Evolutionary conservation across 169 alveolate genomes (phyloP).

Genomic region (Plasmodium sp.): DNA sequence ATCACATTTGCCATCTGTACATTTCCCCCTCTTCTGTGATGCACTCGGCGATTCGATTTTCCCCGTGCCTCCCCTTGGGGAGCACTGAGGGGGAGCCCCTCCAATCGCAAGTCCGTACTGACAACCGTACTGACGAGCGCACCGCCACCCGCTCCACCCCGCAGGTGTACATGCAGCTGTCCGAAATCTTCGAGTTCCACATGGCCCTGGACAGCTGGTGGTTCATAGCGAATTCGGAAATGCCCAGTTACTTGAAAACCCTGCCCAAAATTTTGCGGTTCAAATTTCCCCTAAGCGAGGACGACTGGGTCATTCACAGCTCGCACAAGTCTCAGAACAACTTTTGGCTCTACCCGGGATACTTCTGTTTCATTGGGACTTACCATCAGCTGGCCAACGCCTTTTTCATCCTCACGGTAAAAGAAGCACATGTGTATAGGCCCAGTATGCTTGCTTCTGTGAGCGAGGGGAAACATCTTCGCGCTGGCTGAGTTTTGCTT

Average conservation of each 20-base stretch:
- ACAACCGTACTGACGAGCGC: slow-evolving; percentile 37
- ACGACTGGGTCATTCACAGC: slow-evolving; percentile 73
- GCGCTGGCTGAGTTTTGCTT: background rate
- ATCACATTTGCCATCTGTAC: background rate
- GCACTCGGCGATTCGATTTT: background rate
- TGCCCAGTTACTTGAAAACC: slow-evolving; percentile 75
- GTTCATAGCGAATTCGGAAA: slow-evolving; percentile 78
- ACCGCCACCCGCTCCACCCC: background rate
- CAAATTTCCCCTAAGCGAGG: slow-evolving; percentile 78
- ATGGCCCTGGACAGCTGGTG: slow-evolving; percentile 87
- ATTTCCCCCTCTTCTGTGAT: background rate
- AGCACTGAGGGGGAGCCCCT: background rate
- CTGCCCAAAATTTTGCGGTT: slow-evolving; percentile 79
- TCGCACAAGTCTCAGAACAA: slow-evolving; percentile 60
- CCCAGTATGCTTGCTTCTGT: slow-evolving; percentile 74
- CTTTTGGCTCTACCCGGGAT: slow-evolving; percentile 86
- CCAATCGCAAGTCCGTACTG: background rate
- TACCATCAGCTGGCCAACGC: slow-evolving; percentile 80
- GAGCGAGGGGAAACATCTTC: slow-evolving; percentile 30
- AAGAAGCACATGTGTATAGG: slow-evolving; percentile 64
- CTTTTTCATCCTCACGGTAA: slow-evolving; percentile 80
- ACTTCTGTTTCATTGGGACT: slow-evolving; percentile 83
- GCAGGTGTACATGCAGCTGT: slow-evolving; percentile 80
- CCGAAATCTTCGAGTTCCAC: slow-evolving; percentile 83
- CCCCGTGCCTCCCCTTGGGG: background rate